Evolutionary conservation across 2,329 filamentous ascomycete species (phyloP), one percentile per base, ranked within the genome.

Genomic region (Akanthomyces dipterigenus): DNA sequence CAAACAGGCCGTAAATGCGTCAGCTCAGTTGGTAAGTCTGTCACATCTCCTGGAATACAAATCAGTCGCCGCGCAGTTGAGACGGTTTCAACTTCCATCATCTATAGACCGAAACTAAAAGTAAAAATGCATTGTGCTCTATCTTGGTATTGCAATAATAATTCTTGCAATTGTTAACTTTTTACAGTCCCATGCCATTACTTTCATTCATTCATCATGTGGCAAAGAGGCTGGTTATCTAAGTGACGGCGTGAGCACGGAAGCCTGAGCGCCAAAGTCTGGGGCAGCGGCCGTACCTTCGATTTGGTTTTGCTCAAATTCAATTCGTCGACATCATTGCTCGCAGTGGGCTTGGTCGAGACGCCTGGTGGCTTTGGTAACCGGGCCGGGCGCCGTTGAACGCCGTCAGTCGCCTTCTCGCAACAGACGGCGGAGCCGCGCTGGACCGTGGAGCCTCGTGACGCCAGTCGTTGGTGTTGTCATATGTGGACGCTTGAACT

Each of bases 321-420:
- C 78, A 85, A 82, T 78, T 78, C 75, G 80, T 79, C 81, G 79
- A 85, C 84, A 82, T 86, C 77, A 86, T 81, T 77, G 82, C 82
- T 78, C 84, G 85, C 79, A 88, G 84, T 78, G 85, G 85, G 78
- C 85, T 88, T 69, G 84, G 85, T 73, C 80, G 82, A 71, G 79
- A 79, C 74, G 82, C 82, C 76, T 81, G 77, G 70, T 80, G 73
- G 67, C 68, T 72, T 68, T 71, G 65, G 70, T 75, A 70, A 71
- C 74, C 68, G 75, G 75, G 72, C 75, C 74, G 69, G 77, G 77
- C 69, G 70, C 76, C 71, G 75, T 78, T 71, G 67, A 73, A 77
- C 71, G 78, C 78, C 73, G 73, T 73, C 72, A 78, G 72, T 70
- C 78, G 78, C 73, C 75, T 77, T 72, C 80, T 75, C 67, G 76